These are phyloP conservation scores for Dendrobium chrysotoxum DNA, from an alignment of 106 monocot genomes.

Conservation along the genomic window DNA sequence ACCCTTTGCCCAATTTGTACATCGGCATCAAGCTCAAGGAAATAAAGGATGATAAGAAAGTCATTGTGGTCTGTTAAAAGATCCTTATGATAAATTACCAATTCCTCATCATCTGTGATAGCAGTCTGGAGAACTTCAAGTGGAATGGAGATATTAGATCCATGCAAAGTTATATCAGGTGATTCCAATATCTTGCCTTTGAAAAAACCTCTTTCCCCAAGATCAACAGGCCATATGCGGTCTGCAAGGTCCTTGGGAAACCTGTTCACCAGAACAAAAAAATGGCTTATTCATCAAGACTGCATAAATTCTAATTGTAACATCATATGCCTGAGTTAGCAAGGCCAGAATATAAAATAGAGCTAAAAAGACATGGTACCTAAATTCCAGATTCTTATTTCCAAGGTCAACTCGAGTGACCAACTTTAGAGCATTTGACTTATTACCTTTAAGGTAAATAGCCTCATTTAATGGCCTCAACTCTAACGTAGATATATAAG, in stretches of 20 bases:
- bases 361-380: slow-evolving; percentile 11
- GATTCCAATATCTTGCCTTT: slow-evolving; percentile 2
- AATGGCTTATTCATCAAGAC: background rate
- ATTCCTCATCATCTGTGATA: slow-evolving; percentile 1
- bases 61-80: slow-evolving; percentile 11
- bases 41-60: slow-evolving; percentile 23
- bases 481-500: slow-evolving; percentile 34
- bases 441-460: slow-evolving; percentile 12
- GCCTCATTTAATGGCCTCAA: slow-evolving; percentile 24
- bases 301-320: background rate
- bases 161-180: slow-evolving; percentile 4
- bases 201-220: background rate
- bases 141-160: slow-evolving; percentile 21
- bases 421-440: slow-evolving; percentile 18
- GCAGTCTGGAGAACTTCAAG: slow-evolving; percentile 29
- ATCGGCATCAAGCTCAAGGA: slow-evolving; percentile 22
- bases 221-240: slow-evolving; percentile 21
- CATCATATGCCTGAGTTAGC: background rate
- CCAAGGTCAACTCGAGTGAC: slow-evolving; percentile 28
- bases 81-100: slow-evolving; percentile 16
- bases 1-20: slow-evolving; percentile 21
- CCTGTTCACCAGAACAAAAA: slow-evolving; percentile 9
- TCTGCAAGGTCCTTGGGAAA: slow-evolving; percentile 28
- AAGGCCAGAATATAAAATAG: background rate
- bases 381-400: slow-evolving; percentile 15